Base-by-base conservation (phyloP, 2,329 filamentous ascomycete species). In the Akanthomyces dipterigenus region DNA sequence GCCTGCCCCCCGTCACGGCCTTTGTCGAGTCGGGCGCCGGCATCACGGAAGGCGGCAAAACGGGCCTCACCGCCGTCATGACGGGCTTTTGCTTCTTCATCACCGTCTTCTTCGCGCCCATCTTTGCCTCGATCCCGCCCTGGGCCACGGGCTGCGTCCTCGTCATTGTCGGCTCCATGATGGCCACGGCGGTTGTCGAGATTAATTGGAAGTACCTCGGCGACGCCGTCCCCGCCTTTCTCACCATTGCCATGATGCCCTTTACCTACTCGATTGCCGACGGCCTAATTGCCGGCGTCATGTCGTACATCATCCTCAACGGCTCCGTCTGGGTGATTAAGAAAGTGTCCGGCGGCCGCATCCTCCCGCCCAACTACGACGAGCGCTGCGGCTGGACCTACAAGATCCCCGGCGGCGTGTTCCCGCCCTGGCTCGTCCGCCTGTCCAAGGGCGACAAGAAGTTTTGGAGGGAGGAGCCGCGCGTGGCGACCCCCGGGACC, bases 131-230 rank as follows among this genome's bases (percentile, higher is more conserved):
- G 0, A 95, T 96, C 62, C 91, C 91, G 5, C 88, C 91, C 0
- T 96, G 90, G 90, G 91, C 91, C 3, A 96, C 91, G 0, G 91
- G 91, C 53, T 92, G 89, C 71, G 92, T 92, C n/a, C 82, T 96
- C 28, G 82, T 96, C 67, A 85, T 96, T 43, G 90, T 96, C 60
- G 91, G 91, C n/a, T 87, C 87, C 22, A 88, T 96, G 82, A 96
- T 96, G 91, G 86, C 88, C 61, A 83, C 85, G 64, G 82, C 89
- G 1, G 89, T 89, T 14, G 84, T 84, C 18, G 88, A 95, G 65
- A 93, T 96, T 78, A 96, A 96, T 80, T 96, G 91, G 91, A 80
- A 80, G 51, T 96, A 96, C 75, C 80, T 91, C 63, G 91, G 91
- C 57, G 91, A 96, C 71, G 88, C 90, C 1, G 81, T 96, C 26